A percentile compares a stretch with the other conserved stretches of the same genome.
Conservation (phyloP, 495 filamentous ascomycete genomes). For the Xanthoparmelia taractica region DNA sequence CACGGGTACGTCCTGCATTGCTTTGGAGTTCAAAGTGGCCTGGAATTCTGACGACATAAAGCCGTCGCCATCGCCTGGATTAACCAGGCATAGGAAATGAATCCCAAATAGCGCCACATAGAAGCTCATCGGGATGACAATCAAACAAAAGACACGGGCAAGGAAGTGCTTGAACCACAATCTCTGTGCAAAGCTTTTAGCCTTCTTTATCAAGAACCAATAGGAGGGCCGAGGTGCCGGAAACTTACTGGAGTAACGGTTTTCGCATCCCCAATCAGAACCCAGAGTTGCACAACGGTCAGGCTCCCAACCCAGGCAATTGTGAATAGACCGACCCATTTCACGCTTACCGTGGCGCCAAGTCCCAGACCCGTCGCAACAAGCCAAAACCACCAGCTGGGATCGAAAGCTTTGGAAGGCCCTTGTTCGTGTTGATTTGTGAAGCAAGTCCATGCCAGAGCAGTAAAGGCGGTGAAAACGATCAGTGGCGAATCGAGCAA, state of each 20-base stretch:
- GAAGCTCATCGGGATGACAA: slow-evolving; percentile 80
- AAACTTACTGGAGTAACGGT: slow-evolving; percentile 63
- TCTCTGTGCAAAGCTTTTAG: slow-evolving; percentile 42
- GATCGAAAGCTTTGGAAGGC: slow-evolving; percentile 72
- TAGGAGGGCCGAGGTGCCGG: background rate
- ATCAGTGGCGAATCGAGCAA: slow-evolving; percentile 92
- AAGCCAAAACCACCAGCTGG: slow-evolving; percentile 98
- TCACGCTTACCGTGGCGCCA: slow-evolving; percentile 89
- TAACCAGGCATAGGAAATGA: slow-evolving; percentile 85
- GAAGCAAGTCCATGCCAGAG: slow-evolving; percentile 83
- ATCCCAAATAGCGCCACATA: slow-evolving; percentile 95
- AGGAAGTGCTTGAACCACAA: slow-evolving; percentile 93
- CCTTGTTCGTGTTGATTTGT: slow-evolving; percentile 95
- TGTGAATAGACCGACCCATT: slow-evolving; percentile 98
- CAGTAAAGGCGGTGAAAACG: slow-evolving; percentile 88
- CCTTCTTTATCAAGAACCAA: background rate
- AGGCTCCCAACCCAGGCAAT: slow-evolving; percentile 96
- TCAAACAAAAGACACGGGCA: slow-evolving; percentile 83
- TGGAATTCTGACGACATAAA: slow-evolving; percentile 99
- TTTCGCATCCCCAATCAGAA: slow-evolving; percentile 79
- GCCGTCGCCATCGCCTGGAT: slow-evolving; percentile 94
- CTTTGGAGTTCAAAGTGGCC: slow-evolving; percentile 90
- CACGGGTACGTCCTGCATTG: slow-evolving; percentile 88
- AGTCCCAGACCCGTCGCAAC: slow-evolving; percentile 75
- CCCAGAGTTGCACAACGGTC: slow-evolving; percentile 88